A percentile compares a stretch with the other conserved stretches of the same genome.
Evolutionary conservation across 306 rosid genomes (phyloP).

Genomic region (Vigna angularis): DNA sequence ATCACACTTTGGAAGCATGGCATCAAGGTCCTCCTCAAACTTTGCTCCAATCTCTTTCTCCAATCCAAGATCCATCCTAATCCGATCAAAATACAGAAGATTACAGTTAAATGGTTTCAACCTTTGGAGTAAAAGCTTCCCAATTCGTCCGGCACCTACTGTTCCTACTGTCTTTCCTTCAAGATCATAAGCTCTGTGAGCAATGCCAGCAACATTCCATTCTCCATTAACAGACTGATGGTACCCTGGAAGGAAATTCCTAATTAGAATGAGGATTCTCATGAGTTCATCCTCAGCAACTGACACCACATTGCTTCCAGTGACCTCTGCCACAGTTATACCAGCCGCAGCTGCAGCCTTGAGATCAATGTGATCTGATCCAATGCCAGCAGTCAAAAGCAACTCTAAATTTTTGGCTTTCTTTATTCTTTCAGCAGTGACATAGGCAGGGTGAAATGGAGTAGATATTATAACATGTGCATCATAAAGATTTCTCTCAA

Average conservation of each 20-base stretch:
- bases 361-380: constrained; percentile 93
- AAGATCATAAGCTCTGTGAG: constrained; percentile 91
- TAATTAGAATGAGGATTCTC: constrained; percentile 86
- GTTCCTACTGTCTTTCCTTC: constrained; percentile 95
- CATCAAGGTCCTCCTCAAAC: constrained; percentile 92
- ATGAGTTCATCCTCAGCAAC: constrained; percentile 97
- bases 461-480: constrained; percentile 90
- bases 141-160: constrained; percentile 88
- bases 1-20: constrained; percentile 97
- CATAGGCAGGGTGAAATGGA: constrained; percentile 98
- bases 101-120: constrained; percentile 90
- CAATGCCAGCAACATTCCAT: constrained; percentile 96
- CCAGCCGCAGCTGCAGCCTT: constrained; percentile 96
- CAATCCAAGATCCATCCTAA: constrained; percentile 72
- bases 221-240: constrained; percentile 79
- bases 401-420: constrained; percentile 90
- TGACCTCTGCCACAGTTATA: constrained; percentile 94
- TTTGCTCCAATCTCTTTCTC: constrained; percentile 83
- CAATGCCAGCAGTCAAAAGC: constrained; percentile 92
- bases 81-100: constrained; percentile 87
- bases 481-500: constrained; percentile 87
- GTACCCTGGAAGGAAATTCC: constrained; percentile 89
- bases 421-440: constrained; percentile 89
- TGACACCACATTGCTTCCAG: constrained; percentile 90
- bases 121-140: constrained; percentile 87